phyloP scores from a whole-genome alignment of 805 yeast genomes.

The Yarrowia phangngaensis region DNA sequence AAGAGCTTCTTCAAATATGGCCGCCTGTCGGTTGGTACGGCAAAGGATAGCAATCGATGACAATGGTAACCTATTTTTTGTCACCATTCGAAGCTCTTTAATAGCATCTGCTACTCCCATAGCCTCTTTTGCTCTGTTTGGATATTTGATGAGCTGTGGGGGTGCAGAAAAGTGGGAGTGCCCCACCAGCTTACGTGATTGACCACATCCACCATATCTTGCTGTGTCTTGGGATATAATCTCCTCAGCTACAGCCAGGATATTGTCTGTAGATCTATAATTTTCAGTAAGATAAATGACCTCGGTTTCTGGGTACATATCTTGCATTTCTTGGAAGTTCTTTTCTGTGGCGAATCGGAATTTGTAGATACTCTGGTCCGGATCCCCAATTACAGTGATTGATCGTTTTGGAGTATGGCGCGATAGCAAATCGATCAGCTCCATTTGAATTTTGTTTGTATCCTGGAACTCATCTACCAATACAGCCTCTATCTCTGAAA shows the following conservation, averaged over 20 bases:
- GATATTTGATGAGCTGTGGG: slow-evolving; percentile 41
- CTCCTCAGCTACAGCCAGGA: slow-evolving; percentile 59
- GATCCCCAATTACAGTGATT: slow-evolving; percentile 91
- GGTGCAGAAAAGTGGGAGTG: slow-evolving; percentile 26
- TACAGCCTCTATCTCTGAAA: slow-evolving; percentile 58
- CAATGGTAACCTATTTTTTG: slow-evolving; percentile 45
- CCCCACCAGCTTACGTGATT: slow-evolving; percentile 18
- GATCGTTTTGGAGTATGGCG: slow-evolving; percentile 29
- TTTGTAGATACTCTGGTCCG: slow-evolving; percentile 90
- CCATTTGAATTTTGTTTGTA: slow-evolving; percentile 72
- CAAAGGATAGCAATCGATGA: slow-evolving; percentile 72
- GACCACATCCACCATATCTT: slow-evolving; percentile 29
- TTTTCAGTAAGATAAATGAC: slow-evolving; percentile 57
- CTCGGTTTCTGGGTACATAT: slow-evolving; percentile 39
- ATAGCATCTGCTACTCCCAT: slow-evolving; percentile 56
- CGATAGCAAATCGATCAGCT: slow-evolving; percentile 56
- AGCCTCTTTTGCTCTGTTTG: slow-evolving; percentile 53
- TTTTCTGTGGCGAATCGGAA: slow-evolving; percentile 74
- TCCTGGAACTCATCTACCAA: slow-evolving; percentile 95
- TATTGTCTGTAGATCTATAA: slow-evolving; percentile 72
- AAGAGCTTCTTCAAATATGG: slow-evolving; percentile 62
- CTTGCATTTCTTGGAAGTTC: slow-evolving; percentile 58
- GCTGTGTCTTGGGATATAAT: slow-evolving; percentile 57
- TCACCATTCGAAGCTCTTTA: slow-evolving; percentile 45
- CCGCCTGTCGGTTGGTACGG: slow-evolving; percentile 58